A percentile compares a stretch with the other conserved stretches of the same genome.
phyloP scores from a whole-genome alignment of 2,329 filamentous ascomycete genomes.

The Bipolaris gigantea region DNA sequence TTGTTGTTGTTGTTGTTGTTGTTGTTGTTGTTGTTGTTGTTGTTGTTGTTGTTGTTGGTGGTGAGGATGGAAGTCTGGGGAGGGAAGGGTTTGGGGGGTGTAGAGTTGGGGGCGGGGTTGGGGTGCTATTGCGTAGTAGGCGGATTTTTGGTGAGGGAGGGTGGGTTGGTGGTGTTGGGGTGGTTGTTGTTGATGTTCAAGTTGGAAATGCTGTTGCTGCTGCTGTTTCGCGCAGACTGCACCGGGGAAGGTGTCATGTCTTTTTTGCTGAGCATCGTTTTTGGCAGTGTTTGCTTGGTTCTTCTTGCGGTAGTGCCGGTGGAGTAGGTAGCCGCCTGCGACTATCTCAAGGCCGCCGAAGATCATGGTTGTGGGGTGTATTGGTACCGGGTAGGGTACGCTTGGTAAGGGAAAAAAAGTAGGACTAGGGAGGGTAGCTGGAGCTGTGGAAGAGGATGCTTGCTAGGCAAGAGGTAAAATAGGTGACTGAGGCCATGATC shows the following conservation, averaged over 20 bases:
- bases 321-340: conserved; percentile 40
- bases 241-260: conserved; percentile 36
- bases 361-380: conserved; percentile 31
- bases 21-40: too few species aligned
- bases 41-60: too few species aligned
- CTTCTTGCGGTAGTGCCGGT: conserved; percentile 42
- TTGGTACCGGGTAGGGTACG: too few species aligned
- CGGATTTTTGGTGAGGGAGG: conserved; percentile 30
- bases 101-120: conserved; percentile 5
- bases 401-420: too few species aligned
- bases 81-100: conserved; percentile 5
- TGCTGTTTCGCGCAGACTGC: conserved; percentile 23
- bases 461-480: background rate
- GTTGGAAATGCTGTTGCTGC: too few species aligned
- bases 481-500: conserved; percentile 25
- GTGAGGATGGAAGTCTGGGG: conserved; percentile 10
- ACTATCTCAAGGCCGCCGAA: conserved; percentile 45
- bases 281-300: conserved; percentile 34
- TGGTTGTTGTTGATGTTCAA: background rate
- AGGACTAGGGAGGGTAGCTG: background rate
- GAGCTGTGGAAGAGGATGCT: background rate
- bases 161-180: conserved; percentile 11
- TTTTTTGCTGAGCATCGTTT: conserved; percentile 28
- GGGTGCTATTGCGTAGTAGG: conserved; percentile 22
- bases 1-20: too few species aligned